These are phyloP conservation scores for Porodaedalea pini DNA, from an alignment of 1,284 basidiomycete species.

Conservation along the genomic window DNA sequence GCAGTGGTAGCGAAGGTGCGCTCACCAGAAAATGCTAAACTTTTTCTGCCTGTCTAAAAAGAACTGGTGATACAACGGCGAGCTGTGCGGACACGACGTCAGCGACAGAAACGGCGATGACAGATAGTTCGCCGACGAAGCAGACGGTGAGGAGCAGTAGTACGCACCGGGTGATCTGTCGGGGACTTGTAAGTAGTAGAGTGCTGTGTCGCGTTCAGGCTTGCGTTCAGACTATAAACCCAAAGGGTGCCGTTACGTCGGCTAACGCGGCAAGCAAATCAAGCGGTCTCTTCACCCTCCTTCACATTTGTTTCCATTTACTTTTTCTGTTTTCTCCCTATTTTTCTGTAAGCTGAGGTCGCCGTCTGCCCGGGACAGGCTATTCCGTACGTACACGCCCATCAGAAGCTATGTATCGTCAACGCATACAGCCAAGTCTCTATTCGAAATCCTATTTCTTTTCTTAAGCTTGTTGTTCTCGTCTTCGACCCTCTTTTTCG, in stretches of 20 bases:
- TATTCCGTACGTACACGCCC: not conserved
- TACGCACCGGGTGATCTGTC: slow-evolving; percentile 12
- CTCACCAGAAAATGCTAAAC: slow-evolving; percentile 57
- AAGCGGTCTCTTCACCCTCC: not conserved
- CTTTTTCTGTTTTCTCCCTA: not conserved
- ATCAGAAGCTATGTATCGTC: not conserved
- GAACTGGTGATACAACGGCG: slow-evolving; percentile 67
- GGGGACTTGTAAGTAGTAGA: slow-evolving; percentile 7
- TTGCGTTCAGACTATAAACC: not conserved
- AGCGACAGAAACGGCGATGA: slow-evolving; percentile 25
- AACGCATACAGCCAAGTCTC: not conserved
- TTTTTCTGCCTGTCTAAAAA: slow-evolving; percentile 72
- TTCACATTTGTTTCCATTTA: slow-evolving; percentile 7
- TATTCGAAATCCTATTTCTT: slow-evolving; percentile 2
- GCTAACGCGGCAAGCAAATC: slow-evolving; percentile 5
- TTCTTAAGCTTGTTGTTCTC: not conserved
- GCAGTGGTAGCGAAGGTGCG: slow-evolving; percentile 20
- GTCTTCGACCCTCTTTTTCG: not conserved
- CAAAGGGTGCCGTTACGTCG: not conserved
- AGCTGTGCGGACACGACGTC: slow-evolving; percentile 35
- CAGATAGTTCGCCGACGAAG: slow-evolving; percentile 23
- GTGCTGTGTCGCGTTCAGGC: slow-evolving; percentile 1
- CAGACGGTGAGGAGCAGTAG: slow-evolving; percentile 15
- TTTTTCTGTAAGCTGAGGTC: not conserved
- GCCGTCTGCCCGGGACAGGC: not conserved